Evolutionary conservation across 164 flowering plant genomes (phyloP).

Genomic region (Platanus orientalis): DNA sequence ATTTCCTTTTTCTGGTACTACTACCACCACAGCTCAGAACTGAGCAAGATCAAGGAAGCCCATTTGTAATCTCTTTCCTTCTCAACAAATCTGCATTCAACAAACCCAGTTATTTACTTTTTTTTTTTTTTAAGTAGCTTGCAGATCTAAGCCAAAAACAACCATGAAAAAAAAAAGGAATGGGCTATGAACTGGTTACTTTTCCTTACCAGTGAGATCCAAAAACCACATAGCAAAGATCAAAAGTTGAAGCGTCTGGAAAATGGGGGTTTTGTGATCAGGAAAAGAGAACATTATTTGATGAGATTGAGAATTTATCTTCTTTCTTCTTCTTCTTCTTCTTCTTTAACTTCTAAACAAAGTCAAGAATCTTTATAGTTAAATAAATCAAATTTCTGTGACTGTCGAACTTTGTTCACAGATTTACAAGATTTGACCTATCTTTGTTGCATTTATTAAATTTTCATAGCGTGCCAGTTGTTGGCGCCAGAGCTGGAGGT

Average conservation of each 20-base stretch:
- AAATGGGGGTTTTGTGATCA: neutral
- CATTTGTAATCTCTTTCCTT: slow-evolving; percentile 1
- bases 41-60: slow-evolving; percentile 7
- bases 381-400: neutral
- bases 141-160: no score
- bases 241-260: neutral
- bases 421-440: no score
- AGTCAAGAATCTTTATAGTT: neutral
- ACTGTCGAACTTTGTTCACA: neutral
- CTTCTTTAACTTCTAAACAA: neutral
- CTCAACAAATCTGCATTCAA: neutral
- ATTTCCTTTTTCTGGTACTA: slow-evolving; percentile 1
- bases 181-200: neutral
- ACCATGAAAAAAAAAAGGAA: no score
- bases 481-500: slow-evolving; percentile 14
- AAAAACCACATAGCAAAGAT: neutral
- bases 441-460: no score
- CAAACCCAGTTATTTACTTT: neutral
- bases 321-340: no score
- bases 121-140: no score
- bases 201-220: slow-evolving; percentile 5
- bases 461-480: neutral
- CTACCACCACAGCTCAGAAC: neutral
- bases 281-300: neutral
- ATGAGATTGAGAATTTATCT: no score